Evolutionary conservation across 305 asterid genomes (phyloP).

Genomic region (Withania somnifera): DNA sequence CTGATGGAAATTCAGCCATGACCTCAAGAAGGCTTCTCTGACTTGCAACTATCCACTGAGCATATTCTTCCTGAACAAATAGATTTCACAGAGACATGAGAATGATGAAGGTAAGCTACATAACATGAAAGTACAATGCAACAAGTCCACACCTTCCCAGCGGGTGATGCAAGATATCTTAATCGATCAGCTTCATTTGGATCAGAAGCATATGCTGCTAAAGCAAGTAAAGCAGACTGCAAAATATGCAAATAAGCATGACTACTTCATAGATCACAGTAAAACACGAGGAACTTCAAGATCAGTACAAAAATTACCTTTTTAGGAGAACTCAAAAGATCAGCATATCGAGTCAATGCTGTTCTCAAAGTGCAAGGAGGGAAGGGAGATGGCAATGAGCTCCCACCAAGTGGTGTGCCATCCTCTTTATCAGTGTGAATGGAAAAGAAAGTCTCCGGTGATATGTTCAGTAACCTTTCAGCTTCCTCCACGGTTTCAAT

Average conservation of each 20-base stretch:
- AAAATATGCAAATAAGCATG: slow-evolving; percentile 4
- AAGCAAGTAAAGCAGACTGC: slow-evolving; percentile 69
- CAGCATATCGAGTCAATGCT: slow-evolving; percentile 75
- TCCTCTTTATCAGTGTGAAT: slow-evolving; percentile 69
- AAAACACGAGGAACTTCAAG: neutral
- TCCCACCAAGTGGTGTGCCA: slow-evolving; percentile 56
- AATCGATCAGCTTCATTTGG: slow-evolving; percentile 77
- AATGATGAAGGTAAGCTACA: neutral
- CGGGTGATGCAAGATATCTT: slow-evolving; percentile 79
- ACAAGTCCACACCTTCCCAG: slow-evolving; percentile 70
- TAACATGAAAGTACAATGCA: neutral
- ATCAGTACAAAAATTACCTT: slow-evolving; percentile 34
- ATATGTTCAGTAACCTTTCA: slow-evolving; percentile 47
- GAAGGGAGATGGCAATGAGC: slow-evolving; percentile 75
- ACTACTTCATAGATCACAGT: neutral
- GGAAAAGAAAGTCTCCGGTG: slow-evolving; percentile 79
- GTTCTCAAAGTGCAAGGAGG: slow-evolving; percentile 86
- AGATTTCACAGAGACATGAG: neutral
- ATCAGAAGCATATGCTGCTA: slow-evolving; percentile 78
- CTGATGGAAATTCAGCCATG: slow-evolving; percentile 85
- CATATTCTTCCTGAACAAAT: slow-evolving; percentile 71
- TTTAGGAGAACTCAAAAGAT: slow-evolving; percentile 81
- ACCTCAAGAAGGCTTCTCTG: slow-evolving; percentile 93
- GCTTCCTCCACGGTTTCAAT: slow-evolving; percentile 90
- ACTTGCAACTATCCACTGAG: slow-evolving; percentile 64